Conservation (phyloP, 371 early-diverging fungal genomes). For the Basidiobolus meristosporus region DNA sequence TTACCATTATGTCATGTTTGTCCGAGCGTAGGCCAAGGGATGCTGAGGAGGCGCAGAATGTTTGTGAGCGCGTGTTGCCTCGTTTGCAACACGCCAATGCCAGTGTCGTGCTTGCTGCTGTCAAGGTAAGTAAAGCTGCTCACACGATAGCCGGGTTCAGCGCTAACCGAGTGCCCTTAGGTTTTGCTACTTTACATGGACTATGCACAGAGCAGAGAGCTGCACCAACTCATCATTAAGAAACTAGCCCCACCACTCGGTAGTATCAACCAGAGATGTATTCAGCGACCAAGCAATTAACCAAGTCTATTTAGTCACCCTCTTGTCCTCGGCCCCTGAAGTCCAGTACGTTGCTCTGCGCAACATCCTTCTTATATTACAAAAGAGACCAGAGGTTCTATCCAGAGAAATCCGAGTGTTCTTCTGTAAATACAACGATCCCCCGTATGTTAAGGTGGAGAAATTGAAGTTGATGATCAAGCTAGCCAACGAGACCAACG, state of each 20-base stretch:
- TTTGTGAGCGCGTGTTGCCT: conserved; percentile 76
- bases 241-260: conserved; percentile 85
- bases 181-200: conserved; percentile 42
- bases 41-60: conserved; percentile 57
- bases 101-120: conserved; percentile 73
- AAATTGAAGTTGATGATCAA: conserved; percentile 81
- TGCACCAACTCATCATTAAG: conserved; percentile 37
- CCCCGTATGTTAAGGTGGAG: conserved; percentile 86
- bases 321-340: conserved; percentile 74
- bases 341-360: conserved; percentile 86
- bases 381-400: conserved; percentile 60
- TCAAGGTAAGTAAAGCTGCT: conserved; percentile 31
- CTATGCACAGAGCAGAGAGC: conserved; percentile 38
- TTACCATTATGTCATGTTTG: conserved; percentile 76
- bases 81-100: conserved; percentile 85
- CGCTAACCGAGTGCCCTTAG: conserved; percentile 5
- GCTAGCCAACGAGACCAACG: conserved; percentile 54
- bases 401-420: conserved; percentile 78
- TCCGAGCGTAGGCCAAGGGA: conserved; percentile 46
- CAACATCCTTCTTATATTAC: conserved; percentile 76
- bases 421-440: conserved; percentile 93
- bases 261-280: conserved; percentile 6
- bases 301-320: conserved; percentile 33
- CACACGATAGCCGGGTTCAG: not conserved
- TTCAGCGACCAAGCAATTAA: not conserved